phyloP scores from a whole-genome alignment of 805 yeast species.

The Yamadazyma insecticola region DNA sequence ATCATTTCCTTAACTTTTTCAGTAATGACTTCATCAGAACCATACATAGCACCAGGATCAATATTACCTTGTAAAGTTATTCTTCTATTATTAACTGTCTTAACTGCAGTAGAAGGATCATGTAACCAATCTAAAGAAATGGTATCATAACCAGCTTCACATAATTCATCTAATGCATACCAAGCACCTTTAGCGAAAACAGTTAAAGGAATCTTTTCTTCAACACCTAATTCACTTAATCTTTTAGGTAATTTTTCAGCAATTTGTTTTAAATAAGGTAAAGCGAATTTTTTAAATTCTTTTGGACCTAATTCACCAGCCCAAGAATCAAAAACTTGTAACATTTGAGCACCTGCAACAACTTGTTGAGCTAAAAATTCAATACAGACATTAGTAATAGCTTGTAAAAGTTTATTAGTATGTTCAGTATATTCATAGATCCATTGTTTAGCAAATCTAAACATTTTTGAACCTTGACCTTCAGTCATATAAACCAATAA shows the following conservation, averaged over 20 bases:
- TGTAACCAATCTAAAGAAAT: slow-evolving; percentile 94
- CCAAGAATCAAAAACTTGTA: slow-evolving; percentile 96
- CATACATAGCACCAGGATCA: slow-evolving; percentile 94
- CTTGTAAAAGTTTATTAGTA: slow-evolving; percentile 66
- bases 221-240: slow-evolving; percentile 64
- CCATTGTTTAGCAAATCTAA: slow-evolving; percentile 90
- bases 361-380: slow-evolving; percentile 94
- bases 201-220: slow-evolving; percentile 76
- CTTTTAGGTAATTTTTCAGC: slow-evolving; percentile 63
- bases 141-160: slow-evolving; percentile 74
- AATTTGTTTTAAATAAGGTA: slow-evolving; percentile 83
- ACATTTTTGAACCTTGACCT: slow-evolving; percentile 93
- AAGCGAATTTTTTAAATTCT: slow-evolving; percentile 83
- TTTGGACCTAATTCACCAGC: slow-evolving; percentile 93
- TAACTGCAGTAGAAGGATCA: slow-evolving; percentile 80
- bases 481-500: slow-evolving; percentile 94
- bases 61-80: slow-evolving; percentile 90
- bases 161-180: slow-evolving; percentile 87
- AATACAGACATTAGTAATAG: slow-evolving; percentile 79
- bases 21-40: slow-evolving; percentile 76
- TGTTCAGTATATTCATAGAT: slow-evolving; percentile 73
- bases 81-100: slow-evolving; percentile 62
- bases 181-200: slow-evolving; percentile 95
- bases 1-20: slow-evolving; percentile 85
- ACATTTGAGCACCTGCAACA: slow-evolving; percentile 96